phyloP scores from a whole-genome alignment of 192 early-diverging fungal genomes.

The Podila epigama region DNA sequence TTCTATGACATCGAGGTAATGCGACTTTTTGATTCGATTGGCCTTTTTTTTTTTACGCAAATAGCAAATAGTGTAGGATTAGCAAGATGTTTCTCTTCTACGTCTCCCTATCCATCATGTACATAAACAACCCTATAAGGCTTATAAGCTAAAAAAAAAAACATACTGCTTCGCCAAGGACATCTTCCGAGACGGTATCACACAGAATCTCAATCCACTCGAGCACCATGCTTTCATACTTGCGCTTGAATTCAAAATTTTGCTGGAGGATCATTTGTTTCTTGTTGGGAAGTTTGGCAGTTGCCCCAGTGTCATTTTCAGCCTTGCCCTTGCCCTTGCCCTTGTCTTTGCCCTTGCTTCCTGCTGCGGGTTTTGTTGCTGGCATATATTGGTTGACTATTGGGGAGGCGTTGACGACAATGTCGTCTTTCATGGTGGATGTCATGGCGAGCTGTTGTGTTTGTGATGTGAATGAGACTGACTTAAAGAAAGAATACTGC shows the following conservation, averaged over 20 bases:
- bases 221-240: conserved; percentile 51
- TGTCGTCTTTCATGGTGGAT: conserved; percentile 44
- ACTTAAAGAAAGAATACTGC: background rate
- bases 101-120: background rate
- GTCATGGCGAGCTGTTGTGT: background rate
- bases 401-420: conserved; percentile 38
- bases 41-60: conserved; percentile 31
- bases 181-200: conserved; percentile 48
- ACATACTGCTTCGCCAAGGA: conserved; percentile 55
- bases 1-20: conserved; percentile 74
- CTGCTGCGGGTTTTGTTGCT: background rate
- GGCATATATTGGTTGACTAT: conserved; percentile 33
- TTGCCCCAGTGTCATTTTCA: background rate
- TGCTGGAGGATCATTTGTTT: conserved; percentile 34
- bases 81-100: background rate
- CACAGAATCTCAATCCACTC: conserved; percentile 56
- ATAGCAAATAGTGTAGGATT: conserved; percentile 5
- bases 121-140: no score
- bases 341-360: background rate
- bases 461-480: background rate
- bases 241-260: conserved; percentile 34
- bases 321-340: background rate
- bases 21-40: conserved; percentile 68
- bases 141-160: background rate
- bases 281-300: conserved; percentile 5